Evolutionary conservation across 2,329 filamentous ascomycete species (phyloP).

Genomic region (Ascochyta rabiei): DNA sequence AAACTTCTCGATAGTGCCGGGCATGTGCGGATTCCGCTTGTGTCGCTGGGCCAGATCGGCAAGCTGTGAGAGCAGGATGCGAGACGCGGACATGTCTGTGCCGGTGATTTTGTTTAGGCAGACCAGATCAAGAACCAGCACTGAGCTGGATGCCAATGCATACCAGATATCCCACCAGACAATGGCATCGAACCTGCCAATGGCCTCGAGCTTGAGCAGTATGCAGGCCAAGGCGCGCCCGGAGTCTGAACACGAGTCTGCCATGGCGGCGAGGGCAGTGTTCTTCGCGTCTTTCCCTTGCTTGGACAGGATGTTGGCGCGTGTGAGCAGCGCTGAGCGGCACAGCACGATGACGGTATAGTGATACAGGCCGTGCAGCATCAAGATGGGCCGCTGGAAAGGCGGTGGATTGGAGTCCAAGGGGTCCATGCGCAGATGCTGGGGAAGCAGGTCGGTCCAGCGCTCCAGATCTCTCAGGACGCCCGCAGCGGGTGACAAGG

Average conservation of each 20-base stretch:
- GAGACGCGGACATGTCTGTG: conserved; percentile 35
- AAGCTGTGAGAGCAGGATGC: conserved; percentile 43
- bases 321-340: conserved; percentile 48
- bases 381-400: conserved; percentile 47
- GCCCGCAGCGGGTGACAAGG: conserved; percentile 47
- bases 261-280: conserved; percentile 39
- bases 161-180: conserved; percentile 53
- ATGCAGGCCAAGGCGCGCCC: conserved; percentile 44
- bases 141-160: conserved; percentile 45
- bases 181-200: conserved; percentile 49
- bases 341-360: conserved; percentile 50
- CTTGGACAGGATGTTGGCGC: conserved; percentile 41
- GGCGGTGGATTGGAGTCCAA: conserved; percentile 40
- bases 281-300: conserved; percentile 35
- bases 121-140: conserved; percentile 48
- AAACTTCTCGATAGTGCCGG: conserved; percentile 48
- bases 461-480: conserved; percentile 49
- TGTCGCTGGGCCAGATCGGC: conserved; percentile 43
- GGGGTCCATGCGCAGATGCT: conserved; percentile 45
- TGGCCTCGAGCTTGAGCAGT: conserved; percentile 45
- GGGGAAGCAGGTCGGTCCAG: conserved; percentile 49
- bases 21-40: conserved; percentile 42
- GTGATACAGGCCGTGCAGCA: conserved; percentile 51
- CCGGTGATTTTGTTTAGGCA: conserved; percentile 31
- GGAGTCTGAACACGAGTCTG: conserved; percentile 48